Percentiles rank a stretch among this genome's conserved stretches.
phyloP scores from a whole-genome alignment of 352 stramenopile genomes.

The Halophytophthora polymorphica region DNA sequence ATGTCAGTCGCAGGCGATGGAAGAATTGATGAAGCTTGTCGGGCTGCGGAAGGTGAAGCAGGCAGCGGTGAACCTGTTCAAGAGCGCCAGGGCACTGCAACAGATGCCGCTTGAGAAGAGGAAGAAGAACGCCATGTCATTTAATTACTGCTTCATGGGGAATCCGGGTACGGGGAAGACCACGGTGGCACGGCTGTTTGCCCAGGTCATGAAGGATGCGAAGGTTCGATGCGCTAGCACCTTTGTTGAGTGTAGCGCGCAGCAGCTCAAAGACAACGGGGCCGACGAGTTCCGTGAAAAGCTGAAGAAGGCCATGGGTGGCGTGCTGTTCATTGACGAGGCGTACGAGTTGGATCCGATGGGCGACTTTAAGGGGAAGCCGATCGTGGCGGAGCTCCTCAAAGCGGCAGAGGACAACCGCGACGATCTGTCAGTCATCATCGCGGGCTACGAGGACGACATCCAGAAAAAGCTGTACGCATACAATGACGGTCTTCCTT shows the following conservation, averaged over 20 bases:
- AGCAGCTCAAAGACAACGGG: constrained; percentile 74
- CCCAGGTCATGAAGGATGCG: constrained; percentile 75
- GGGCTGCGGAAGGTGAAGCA: constrained; percentile 83
- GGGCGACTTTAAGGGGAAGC: constrained; percentile 69
- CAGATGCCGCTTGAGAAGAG: constrained; percentile 45
- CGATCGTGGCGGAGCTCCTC: constrained; percentile 89
- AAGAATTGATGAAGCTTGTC: constrained; percentile 78
- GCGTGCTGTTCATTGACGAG: constrained; percentile 93
- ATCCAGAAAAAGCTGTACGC: constrained; percentile 92
- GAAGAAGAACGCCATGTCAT: constrained; percentile 66
- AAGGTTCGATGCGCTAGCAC: constrained; percentile 45
- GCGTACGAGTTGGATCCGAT: constrained; percentile 88
- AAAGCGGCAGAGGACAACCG: constrained; percentile 84
- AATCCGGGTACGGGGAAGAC: constrained; percentile 80
- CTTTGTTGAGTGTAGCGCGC: constrained; percentile 45
- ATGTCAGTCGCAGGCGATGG: constrained; percentile 67
- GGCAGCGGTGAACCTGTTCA: constrained; percentile 69
- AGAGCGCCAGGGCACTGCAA: constrained; percentile 59
- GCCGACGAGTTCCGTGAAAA: constrained; percentile 70
- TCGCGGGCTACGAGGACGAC: constrained; percentile 92
- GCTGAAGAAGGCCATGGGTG: constrained; percentile 65
- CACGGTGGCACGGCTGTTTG: constrained; percentile 80
- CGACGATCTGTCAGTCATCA: constrained; percentile 85
- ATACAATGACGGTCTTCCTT: constrained; percentile 87
- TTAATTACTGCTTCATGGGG: constrained; percentile 78